A percentile compares a stretch with the other conserved stretches of the same genome.
Conservation (phyloP, 2,329 filamentous ascomycete species). For the Trematosphaeria pertusa region DNA sequence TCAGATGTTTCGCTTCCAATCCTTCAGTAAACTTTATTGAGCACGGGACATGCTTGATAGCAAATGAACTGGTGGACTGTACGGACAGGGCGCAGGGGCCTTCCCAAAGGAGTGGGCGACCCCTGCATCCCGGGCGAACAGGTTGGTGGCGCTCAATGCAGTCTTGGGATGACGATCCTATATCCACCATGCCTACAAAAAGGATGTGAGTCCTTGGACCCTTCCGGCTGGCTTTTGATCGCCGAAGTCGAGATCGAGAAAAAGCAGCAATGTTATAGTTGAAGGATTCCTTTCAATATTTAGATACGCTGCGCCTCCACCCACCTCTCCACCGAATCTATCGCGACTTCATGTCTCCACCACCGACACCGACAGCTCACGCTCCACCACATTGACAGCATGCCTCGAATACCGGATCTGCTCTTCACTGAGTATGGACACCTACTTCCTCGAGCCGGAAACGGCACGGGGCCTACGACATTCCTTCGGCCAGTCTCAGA, state of each 20-base stretch:
- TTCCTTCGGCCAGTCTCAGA: neutral
- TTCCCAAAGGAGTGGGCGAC: neutral
- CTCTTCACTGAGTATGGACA: neutral
- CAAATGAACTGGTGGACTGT: too few relatives aligned
- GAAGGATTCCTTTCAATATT: neutral
- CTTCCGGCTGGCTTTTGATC: too few relatives aligned
- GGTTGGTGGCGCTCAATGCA: neutral
- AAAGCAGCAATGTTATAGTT: neutral
- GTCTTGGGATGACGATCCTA: neutral
- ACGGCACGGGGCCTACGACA: neutral
- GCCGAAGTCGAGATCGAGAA: too few relatives aligned
- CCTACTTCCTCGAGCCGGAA: neutral
- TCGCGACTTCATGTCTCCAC: neutral
- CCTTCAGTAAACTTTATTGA: neutral
- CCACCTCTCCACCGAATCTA: neutral
- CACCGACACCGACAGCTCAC: neutral
- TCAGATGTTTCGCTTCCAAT: neutral
- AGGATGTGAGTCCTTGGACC: too few relatives aligned
- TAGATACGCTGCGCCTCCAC: neutral
- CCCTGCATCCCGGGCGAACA: neutral
- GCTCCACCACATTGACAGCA: neutral
- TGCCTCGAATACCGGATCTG: neutral
- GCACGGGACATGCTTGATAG: neutral
- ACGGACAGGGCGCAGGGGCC: too few relatives aligned
- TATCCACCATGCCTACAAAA: neutral